phyloP scores from a whole-genome alignment of 352 stramenopile species.

The Thraustotheca clavata region DNA sequence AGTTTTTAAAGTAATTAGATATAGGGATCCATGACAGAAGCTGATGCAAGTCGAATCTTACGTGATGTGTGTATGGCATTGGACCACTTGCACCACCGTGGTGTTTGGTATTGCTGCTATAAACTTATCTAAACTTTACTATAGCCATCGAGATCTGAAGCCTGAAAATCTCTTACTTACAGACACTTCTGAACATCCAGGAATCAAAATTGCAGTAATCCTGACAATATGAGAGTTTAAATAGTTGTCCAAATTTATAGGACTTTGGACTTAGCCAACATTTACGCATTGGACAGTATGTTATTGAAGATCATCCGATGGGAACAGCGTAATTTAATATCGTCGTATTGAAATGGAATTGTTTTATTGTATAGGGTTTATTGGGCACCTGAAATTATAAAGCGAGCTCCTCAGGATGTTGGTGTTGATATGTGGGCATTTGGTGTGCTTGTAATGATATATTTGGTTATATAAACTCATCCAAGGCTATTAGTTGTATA shows the following conservation, averaged over 20 bases:
- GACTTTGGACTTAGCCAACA: slow-evolving; percentile 62
- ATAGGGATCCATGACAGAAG: slow-evolving; percentile 63
- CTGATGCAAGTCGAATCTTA: slow-evolving; percentile 56
- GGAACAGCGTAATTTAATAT: slow-evolving; percentile 46
- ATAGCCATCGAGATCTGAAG: slow-evolving; percentile 66
- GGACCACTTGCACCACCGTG: slow-evolving; percentile 57
- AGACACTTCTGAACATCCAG: slow-evolving; percentile 37
- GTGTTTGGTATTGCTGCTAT: slow-evolving; percentile 36
- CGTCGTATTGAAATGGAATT: not conserved
- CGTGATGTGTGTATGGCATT: slow-evolving; percentile 49
- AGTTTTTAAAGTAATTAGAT: slow-evolving; percentile 1
- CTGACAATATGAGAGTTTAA: not conserved
- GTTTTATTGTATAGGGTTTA: slow-evolving; percentile 40
- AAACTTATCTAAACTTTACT: not conserved
- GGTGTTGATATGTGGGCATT: slow-evolving; percentile 77
- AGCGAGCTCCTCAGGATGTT: slow-evolving; percentile 51
- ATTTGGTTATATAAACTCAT: not conserved
- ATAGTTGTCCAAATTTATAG: slow-evolving; percentile 23
- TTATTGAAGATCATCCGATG: slow-evolving; percentile 44
- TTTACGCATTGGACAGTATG: slow-evolving; percentile 32
- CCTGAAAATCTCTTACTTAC: slow-evolving; percentile 68
- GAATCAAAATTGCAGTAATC: slow-evolving; percentile 59
- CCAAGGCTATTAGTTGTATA: slow-evolving; percentile 38
- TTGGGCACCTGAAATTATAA: slow-evolving; percentile 75
- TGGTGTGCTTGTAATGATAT: slow-evolving; percentile 45